Percentiles rank a stretch among this genome's conserved stretches.
Conservation (phyloP, 371 early-diverging fungal species). For the Mortierella polycephala region DNA sequence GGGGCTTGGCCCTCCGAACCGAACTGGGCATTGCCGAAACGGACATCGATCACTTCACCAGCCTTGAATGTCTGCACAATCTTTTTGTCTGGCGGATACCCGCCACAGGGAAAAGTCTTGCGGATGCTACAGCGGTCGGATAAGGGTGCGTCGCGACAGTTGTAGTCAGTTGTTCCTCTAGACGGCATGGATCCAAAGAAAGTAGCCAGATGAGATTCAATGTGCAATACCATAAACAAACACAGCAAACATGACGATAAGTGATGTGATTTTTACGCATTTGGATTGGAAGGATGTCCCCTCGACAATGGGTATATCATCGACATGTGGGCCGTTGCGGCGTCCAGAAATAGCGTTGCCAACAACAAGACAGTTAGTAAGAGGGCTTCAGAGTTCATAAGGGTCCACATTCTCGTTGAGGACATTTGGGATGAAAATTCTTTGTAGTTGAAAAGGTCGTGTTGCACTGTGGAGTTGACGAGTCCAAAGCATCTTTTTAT, state of each 20-base stretch:
- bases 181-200: neutral
- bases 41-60: conserved; percentile 40
- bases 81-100: conserved; percentile 41
- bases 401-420: no score
- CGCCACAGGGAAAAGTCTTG: conserved; percentile 45
- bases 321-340: conserved; percentile 31
- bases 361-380: neutral
- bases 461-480: no score
- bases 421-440: no score
- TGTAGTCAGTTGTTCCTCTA: conserved; percentile 30
- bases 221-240: neutral
- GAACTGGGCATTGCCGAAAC: conserved; percentile 37
- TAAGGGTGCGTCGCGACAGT: conserved; percentile 42
- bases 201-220: no score
- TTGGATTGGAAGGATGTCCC: conserved; percentile 44
- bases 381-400: no score
- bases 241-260: neutral
- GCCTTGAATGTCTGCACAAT: conserved; percentile 36
- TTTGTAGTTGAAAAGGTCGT: no score
- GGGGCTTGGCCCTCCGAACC: conserved; percentile 29
- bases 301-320: conserved; percentile 47
- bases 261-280: conserved; percentile 23
- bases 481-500: no score
- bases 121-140: conserved; percentile 23
- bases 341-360: neutral